Percentiles rank a stretch among this genome's conserved stretches.
phyloP scores from a whole-genome alignment of 2,329 filamentous ascomycete species.

The Claviceps fusiformis region DNA sequence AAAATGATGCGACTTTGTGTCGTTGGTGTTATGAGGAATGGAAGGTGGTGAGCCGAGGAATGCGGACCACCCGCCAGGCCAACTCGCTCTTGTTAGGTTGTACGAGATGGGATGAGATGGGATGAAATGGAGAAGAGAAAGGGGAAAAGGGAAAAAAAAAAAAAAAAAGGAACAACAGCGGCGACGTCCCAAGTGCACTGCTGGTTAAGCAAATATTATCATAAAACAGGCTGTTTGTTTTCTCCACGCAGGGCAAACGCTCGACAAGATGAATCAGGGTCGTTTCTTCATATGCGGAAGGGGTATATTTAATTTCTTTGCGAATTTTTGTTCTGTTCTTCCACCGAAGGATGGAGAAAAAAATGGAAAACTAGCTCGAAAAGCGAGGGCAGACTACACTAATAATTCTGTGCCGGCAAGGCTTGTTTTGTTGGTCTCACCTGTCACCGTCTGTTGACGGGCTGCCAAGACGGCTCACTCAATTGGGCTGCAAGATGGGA shows the following conservation, averaged over 20 bases:
- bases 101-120: background rate
- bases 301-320: background rate
- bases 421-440: background rate
- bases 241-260: background rate
- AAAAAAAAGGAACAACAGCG: background rate
- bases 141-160: background rate
- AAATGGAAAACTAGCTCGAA: background rate
- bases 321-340: background rate
- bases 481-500: constrained; percentile 3
- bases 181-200: background rate
- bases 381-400: background rate
- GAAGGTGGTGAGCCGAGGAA: constrained; percentile 13
- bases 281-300: constrained; percentile 2
- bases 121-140: too few relatives aligned
- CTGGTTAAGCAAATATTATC: background rate
- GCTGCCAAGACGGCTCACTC: background rate
- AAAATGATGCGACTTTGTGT: constrained; percentile 1
- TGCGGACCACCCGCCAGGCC: constrained; percentile 21
- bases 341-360: background rate
- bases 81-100: constrained; percentile 9
- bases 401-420: background rate
- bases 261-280: background rate
- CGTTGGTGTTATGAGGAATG: constrained; percentile 17
- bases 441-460: constrained; percentile 3
- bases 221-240: background rate